Evolutionary conservation across 495 filamentous ascomycete genomes (phyloP).

Genomic region (Xylaria grammica): DNA sequence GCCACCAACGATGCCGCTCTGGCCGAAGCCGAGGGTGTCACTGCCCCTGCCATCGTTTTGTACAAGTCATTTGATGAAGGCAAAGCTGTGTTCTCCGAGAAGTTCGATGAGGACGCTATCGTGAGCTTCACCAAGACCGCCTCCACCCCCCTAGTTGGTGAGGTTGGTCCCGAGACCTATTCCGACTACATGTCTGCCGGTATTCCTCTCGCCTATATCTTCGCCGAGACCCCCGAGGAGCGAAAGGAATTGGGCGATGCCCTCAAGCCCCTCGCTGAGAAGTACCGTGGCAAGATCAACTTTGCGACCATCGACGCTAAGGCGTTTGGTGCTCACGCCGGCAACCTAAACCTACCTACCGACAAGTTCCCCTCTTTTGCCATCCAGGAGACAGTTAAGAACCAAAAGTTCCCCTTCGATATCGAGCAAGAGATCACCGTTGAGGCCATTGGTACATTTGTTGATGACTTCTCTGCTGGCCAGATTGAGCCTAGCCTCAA

Average conservation of each 20-base stretch:
- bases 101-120: constrained; percentile 77
- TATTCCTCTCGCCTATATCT: constrained; percentile 96
- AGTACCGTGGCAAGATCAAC: constrained; percentile 86
- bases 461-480: constrained; percentile 84
- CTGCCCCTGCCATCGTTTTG: constrained; percentile 83
- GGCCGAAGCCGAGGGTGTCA: constrained; percentile 88
- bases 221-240: constrained; percentile 91
- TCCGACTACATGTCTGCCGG: constrained; percentile 94
- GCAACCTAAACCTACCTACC: constrained; percentile 95
- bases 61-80: constrained; percentile 99
- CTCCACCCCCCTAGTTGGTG: constrained; percentile 89
- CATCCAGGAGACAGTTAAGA: constrained; percentile 95
- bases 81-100: constrained; percentile 80
- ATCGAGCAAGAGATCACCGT: constrained; percentile 80
- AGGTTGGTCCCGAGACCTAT: constrained; percentile 98
- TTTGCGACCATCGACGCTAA: constrained; percentile 98
- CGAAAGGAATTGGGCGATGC: constrained; percentile 74
- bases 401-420: constrained; percentile 95
- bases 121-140: constrained; percentile 81
- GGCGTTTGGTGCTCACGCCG: constrained; percentile 91
- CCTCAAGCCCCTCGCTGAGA: constrained; percentile 68
- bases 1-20: constrained; percentile 79
- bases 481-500: constrained; percentile 96
- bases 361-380: constrained; percentile 96
- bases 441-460: constrained; percentile 80